Conservation (phyloP, 2,329 filamentous ascomycete species). For the Pezizomycotina sp. region DNA sequence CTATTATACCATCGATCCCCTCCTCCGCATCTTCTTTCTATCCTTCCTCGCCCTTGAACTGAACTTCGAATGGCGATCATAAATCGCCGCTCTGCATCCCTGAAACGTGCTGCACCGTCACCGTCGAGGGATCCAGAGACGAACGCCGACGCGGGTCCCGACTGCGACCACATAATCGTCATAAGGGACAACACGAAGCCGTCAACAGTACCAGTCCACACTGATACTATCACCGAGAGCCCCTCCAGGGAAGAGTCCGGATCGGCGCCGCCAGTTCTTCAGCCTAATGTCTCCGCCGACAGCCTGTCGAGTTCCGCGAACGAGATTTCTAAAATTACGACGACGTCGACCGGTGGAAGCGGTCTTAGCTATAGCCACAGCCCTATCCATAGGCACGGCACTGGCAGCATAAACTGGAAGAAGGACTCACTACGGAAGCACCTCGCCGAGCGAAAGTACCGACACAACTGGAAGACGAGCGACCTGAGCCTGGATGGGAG, state of each 20-base stretch:
- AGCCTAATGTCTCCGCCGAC: slow-evolving; percentile 8
- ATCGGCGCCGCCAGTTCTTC: slow-evolving; percentile 7
- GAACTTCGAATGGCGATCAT: too few relatives aligned
- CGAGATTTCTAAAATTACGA: slow-evolving; percentile 9
- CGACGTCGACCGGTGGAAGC: too few relatives aligned
- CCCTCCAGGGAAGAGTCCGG: slow-evolving; percentile 12
- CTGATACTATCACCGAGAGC: not conserved
- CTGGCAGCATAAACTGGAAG: slow-evolving; percentile 5
- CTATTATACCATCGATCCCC: too few relatives aligned
- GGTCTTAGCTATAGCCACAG: slow-evolving; percentile 7
- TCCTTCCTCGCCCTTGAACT: too few relatives aligned
- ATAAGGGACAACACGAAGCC: slow-evolving; percentile 16
- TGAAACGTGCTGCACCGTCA: too few relatives aligned
- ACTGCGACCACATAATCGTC: slow-evolving; percentile 15
- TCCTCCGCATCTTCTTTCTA: too few relatives aligned
- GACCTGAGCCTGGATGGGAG: slow-evolving; percentile 13
- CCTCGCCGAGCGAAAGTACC: slow-evolving; percentile 24
- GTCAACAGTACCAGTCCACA: not conserved
- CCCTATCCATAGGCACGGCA: slow-evolving; percentile 1
- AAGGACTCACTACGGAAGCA: slow-evolving; percentile 23
- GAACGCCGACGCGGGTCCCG: too few relatives aligned
- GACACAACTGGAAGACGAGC: slow-evolving; percentile 19
- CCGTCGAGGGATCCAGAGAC: too few relatives aligned
- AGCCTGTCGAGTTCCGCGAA: slow-evolving; percentile 13
- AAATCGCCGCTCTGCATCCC: too few relatives aligned